Conservation (phyloP, 768 basidiomycete genomes). For the Tricholoma bakamatsutake region DNA sequence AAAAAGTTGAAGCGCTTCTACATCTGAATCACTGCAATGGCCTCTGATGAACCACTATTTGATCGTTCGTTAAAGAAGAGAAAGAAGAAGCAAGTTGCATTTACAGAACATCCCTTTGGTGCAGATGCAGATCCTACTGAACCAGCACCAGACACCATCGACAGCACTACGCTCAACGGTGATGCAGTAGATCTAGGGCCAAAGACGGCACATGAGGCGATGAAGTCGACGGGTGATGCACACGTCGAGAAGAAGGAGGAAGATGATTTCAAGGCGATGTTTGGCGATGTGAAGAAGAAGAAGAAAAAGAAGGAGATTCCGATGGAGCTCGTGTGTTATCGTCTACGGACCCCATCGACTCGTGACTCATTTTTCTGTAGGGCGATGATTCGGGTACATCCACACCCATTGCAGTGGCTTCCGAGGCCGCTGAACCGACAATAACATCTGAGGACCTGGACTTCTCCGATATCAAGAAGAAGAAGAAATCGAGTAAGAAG, state of each 20-base stretch:
- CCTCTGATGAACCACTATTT: slow-evolving; percentile 71
- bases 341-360: not conserved
- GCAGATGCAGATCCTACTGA: slow-evolving; percentile 79
- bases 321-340: slow-evolving; percentile 61
- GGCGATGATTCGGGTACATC: slow-evolving; percentile 64
- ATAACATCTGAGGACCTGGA: slow-evolving; percentile 74
- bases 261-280: slow-evolving; percentile 79
- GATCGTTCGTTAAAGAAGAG: slow-evolving; percentile 82
- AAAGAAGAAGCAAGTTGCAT: slow-evolving; percentile 84
- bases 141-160: slow-evolving; percentile 70
- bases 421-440: slow-evolving; percentile 36
- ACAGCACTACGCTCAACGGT: slow-evolving; percentile 62
- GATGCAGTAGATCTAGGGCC: slow-evolving; percentile 75
- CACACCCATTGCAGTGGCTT: slow-evolving; percentile 44
- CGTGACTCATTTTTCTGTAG: slow-evolving; percentile 24
- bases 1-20: slow-evolving; percentile 1
- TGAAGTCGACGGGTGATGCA: slow-evolving; percentile 45
- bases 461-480: slow-evolving; percentile 96
- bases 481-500: slow-evolving; percentile 85
- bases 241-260: slow-evolving; percentile 50
- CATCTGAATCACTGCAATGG: slow-evolving; percentile 29
- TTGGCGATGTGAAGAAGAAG: slow-evolving; percentile 87
- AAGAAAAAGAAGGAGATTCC: slow-evolving; percentile 93
- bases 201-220: slow-evolving; percentile 68
- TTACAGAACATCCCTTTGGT: slow-evolving; percentile 78